These are phyloP conservation scores for Priceomyces haplophilus DNA, from an alignment of 805 yeast genomes.

Conservation along the genomic window DNA sequence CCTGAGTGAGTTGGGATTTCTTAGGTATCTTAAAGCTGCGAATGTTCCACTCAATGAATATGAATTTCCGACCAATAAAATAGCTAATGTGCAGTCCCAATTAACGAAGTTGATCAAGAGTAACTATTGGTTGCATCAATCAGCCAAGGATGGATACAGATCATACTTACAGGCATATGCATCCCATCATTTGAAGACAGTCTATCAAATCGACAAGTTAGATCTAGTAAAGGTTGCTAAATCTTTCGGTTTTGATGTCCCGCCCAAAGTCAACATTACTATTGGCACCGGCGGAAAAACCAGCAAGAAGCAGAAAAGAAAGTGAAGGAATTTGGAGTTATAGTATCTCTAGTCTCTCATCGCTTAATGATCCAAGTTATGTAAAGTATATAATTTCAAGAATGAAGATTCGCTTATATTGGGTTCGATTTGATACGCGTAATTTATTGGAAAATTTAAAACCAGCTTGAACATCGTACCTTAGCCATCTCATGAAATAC, in stretches of 20 bases:
- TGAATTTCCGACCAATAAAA: conserved; percentile 91
- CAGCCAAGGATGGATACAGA: conserved; percentile 97
- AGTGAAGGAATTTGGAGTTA: conserved; percentile 7
- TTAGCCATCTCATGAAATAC: neutral
- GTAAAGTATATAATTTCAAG: neutral
- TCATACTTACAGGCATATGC: conserved; percentile 97
- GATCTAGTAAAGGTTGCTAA: conserved; percentile 94
- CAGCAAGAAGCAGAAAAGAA: conserved; percentile 42
- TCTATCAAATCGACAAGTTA: conserved; percentile 91
- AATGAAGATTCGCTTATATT: neutral
- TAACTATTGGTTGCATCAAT: conserved; percentile 90
- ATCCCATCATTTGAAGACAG: conserved; percentile 93
- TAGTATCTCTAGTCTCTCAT: neutral
- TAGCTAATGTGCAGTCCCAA: conserved; percentile 95
- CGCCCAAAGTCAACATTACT: conserved; percentile 95
- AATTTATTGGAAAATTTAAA: neutral
- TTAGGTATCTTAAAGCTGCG: conserved; percentile 92
- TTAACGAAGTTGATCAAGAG: conserved; percentile 85
- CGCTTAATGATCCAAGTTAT: conserved; percentile 1
- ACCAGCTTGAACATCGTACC: too few relatives aligned
- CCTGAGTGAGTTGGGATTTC: conserved; percentile 90
- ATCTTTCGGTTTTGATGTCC: conserved; percentile 90
- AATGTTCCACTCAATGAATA: conserved; percentile 96
- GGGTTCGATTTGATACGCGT: neutral
- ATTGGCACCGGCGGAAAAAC: conserved; percentile 89